Evolutionary conservation across 352 stramenopile species (phyloP), one percentile per base, ranked within the genome.

Genomic region (Albugo laibachii): DNA sequence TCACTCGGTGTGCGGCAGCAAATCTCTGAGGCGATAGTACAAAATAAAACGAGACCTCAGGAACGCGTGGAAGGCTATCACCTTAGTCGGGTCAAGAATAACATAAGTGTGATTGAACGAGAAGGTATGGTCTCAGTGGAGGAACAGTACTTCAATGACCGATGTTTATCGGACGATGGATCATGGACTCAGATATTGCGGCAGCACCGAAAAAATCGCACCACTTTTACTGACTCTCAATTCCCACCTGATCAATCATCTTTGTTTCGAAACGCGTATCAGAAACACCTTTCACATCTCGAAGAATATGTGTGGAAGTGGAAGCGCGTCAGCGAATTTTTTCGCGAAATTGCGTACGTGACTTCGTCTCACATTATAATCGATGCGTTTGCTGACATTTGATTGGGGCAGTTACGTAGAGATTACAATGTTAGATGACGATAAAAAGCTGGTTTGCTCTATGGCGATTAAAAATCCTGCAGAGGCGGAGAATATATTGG

Each of bases 241-340:
- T 89, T 89, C 49, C 67, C 73, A 8, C 76, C 76, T 2, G 67
- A 85, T 36, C 53, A 58, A 10, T 63, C 65, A 1, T 84, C 76
- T 31, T 62, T 89, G 10, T 89, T 74, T 48, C 68, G 66, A 11
- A 70, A 86, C 45, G 53, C 48, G 13, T 64, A 51, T 16, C 70
- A 81, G 54, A 77, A 79, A 18, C 76, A 73, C 45, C 79, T 78
- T 21, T 65, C 74, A 19, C 73, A 85, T 41, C 39, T 89, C 40
- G 68, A 83, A 21, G 65, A 83, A n/a, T 66, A 79, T 36, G 62
- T 89, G 37, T 81, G 58, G 55, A 86, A 84, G 53, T 89, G 76
- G 76, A 86, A 86, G 57, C 76, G 76, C 37, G 62, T 89, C 47
- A 79, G 66, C 20, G 76, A 86, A 13, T 86, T 89, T 48, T 89